Base-by-base conservation (phyloP, 2,329 filamentous ascomycete genomes). In the Colletotrichum endophyticum region DNA sequence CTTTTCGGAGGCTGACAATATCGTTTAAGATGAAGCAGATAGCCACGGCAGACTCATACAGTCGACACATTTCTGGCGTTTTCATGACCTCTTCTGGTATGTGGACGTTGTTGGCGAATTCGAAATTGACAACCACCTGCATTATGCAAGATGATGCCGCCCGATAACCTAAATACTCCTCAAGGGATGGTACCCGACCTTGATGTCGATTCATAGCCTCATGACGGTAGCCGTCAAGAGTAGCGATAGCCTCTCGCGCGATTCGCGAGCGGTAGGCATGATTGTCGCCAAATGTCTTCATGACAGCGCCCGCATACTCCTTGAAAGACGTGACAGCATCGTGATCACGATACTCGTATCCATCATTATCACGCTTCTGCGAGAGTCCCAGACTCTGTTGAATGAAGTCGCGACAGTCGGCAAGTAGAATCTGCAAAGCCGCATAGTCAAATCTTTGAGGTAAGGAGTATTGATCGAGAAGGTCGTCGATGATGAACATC, bases 401-500 rank as follows among this genome's bases (percentile, higher is more conserved):
- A 13, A 72, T 44, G n/a, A 75, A 75, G 53, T 75, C 56, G 4
- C 44, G 69, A 27, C 73, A 75, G 63, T 75, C 69, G 11, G 56
- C 30, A 4, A 75, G n/a, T 39, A 75, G 53, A 15, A 75, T 32
- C 12, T 75, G 63, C 27, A 75, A 15, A 1, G 70, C 30, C 8
- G 25, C 36, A 25, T 68, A 73, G 56, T 75, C 63, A n/a, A 75
- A 75, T n/a, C 62, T 73, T 5, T 67, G 30, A 19, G 62, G 30
- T n/a, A 75, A 32, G 1, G 73, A 67, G 30, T 75, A 75, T 57
- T 75, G 73, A 32, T 75, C 73, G 1, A 72, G 56, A 56, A 75
- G 66, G 22, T 73, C 73, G 27, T 75, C 69, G 30, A 73, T 39
- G 25, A 75, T 72, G 32, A 75, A 75, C 73, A 75, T 73, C 63